phyloP scores from a whole-genome alignment of 1,284 basidiomycete genomes.

The Trichosporon coremiiforme region DNA sequence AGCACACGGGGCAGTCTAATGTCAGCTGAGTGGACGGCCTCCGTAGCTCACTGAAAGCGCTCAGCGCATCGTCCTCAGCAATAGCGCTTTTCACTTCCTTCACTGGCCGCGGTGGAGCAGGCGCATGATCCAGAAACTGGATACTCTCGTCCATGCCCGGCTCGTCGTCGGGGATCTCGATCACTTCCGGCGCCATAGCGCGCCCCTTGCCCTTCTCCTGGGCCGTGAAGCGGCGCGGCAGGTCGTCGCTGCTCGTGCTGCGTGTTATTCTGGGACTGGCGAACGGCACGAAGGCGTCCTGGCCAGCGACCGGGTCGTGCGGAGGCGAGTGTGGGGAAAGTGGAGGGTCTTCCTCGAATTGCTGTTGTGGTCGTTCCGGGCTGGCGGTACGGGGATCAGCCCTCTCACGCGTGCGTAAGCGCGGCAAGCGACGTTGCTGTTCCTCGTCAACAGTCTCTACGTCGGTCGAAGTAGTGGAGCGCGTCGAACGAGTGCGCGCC shows the following conservation, averaged over 20 bases:
- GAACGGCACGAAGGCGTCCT: not conserved
- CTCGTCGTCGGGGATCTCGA: conserved; percentile 23
- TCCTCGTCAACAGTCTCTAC: conserved; percentile 12
- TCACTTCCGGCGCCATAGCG: conserved; percentile 19
- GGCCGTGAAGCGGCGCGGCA: conserved; percentile 35
- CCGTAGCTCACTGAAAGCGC: conserved; percentile 28
- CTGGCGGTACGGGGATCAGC: not conserved
- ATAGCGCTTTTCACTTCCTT: conserved; percentile 19
- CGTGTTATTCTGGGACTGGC: not conserved
- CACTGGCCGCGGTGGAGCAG: conserved; percentile 15
- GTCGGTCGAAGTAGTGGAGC: not conserved
- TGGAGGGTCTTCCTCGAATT: conserved; percentile 15
- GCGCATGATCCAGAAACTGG: conserved; percentile 22
- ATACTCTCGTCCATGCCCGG: conserved; percentile 24
- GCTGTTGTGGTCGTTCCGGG: conserved; percentile 10
- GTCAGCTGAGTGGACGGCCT: conserved; percentile 1
- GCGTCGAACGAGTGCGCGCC: not conserved
- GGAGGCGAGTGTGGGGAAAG: not conserved
- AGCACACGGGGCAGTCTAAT: conserved; percentile 51
- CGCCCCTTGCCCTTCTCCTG: conserved; percentile 37
- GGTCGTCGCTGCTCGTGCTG: not conserved
- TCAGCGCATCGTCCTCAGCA: conserved; percentile 25
- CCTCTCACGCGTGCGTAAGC: conserved; percentile 14
- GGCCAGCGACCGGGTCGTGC: not conserved
- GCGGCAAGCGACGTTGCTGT: conserved; percentile 25